A percentile compares a stretch with the other conserved stretches of the same genome.
Evolutionary conservation across 192 early-diverging fungal species (phyloP).

Genomic region (Rhizophlyctis rosea): DNA sequence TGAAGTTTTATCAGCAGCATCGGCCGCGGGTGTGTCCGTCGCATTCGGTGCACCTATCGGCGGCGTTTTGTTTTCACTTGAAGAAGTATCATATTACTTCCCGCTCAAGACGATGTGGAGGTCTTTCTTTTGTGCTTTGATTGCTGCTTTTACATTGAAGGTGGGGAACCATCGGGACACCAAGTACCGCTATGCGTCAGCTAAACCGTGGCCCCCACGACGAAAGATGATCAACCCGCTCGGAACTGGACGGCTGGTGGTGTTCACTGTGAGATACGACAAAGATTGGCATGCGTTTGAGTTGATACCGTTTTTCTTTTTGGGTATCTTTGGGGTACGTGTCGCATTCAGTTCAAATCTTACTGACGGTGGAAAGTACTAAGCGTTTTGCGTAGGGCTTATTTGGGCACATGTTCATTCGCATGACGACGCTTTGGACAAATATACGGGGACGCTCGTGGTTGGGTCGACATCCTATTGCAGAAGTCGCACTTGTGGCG

Average conservation of each 20-base stretch:
- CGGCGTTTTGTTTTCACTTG: constrained; percentile 70
- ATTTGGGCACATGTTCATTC: constrained; percentile 46
- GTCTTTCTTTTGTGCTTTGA: constrained; percentile 93
- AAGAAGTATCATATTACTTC: constrained; percentile 94
- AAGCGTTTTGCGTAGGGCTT: constrained; percentile 31
- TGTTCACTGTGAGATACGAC: constrained; percentile 92
- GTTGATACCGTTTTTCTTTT: constrained; percentile 60
- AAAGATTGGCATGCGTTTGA: constrained; percentile 94
- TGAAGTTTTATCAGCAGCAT: constrained; percentile 55
- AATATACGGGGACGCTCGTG: constrained; percentile 15
- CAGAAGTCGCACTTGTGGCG: constrained; percentile 17
- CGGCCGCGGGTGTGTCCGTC: constrained; percentile 92
- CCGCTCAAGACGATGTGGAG: constrained; percentile 93
- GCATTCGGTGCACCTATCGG: constrained; percentile 97
- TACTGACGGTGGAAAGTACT: not conserved
- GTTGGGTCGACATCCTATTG: constrained; percentile 4
- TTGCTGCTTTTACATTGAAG: constrained; percentile 79
- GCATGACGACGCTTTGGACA: constrained; percentile 8
- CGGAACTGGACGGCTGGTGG: constrained; percentile 80
- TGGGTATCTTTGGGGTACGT: constrained; percentile 74
- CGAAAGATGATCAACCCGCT: constrained; percentile 68
- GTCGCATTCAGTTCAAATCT: not conserved
- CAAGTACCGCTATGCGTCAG: too few relatives aligned
- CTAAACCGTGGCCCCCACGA: too few relatives aligned
- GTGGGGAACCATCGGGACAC: too few relatives aligned